Conservation (phyloP, 1,284 basidiomycete species). For the Cutaneotrichosporon curvatum region DNA sequence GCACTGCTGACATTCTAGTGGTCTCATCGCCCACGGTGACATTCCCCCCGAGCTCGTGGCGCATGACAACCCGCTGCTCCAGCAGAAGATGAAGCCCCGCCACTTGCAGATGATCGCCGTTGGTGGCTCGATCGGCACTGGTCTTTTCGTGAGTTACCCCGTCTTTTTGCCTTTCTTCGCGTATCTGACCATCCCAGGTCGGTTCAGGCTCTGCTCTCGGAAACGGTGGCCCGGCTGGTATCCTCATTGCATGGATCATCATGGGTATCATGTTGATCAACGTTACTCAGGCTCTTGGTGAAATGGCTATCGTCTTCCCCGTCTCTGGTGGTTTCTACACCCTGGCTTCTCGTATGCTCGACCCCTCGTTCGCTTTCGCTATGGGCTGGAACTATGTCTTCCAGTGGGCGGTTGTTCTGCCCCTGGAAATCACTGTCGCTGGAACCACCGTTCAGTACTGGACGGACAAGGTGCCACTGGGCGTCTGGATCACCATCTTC, state of each 20-base stretch:
- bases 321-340: conserved; percentile 50
- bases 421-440: conserved; percentile 46
- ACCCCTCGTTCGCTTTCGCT: conserved; percentile 38
- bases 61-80: conserved; percentile 40
- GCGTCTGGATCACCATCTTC: conserved; percentile 46
- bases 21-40: conserved; percentile 33
- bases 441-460: conserved; percentile 39
- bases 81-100: conserved; percentile 46
- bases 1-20: conserved; percentile 13
- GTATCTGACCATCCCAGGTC: conserved; percentile 18
- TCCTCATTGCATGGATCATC: conserved; percentile 45
- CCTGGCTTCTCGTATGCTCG: conserved; percentile 39
- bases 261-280: conserved; percentile 25
- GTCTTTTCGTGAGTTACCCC: conserved; percentile 25
- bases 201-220: conserved; percentile 49
- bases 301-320: conserved; percentile 48
- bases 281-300: conserved; percentile 46
- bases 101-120: conserved; percentile 46
- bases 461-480: conserved; percentile 35
- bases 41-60: conserved; percentile 25
- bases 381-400: conserved; percentile 44
- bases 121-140: conserved; percentile 51
- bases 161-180: too few species aligned
- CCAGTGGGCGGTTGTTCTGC: conserved; percentile 45
- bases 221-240: conserved; percentile 49